Evolutionary conservation across 176 grass and related monocot species (phyloP), one percentile per base, ranked within the genome.

Genomic region (Aegilops bicornis): DNA sequence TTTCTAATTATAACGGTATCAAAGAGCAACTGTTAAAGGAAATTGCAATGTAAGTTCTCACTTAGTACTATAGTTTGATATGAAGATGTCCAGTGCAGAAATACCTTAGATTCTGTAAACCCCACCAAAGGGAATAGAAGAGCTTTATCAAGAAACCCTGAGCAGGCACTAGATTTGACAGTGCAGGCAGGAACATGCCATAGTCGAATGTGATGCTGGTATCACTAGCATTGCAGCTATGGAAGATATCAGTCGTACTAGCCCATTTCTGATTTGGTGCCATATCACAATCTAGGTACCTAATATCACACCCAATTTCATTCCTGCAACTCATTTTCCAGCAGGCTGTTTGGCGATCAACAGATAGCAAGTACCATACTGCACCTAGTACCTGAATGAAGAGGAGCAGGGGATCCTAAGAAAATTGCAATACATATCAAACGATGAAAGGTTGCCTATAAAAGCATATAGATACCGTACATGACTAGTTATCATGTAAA

Each of bases 401-500:
- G 1, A 36, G 39, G 14, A 81, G 3, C 22, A 17, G 23, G 3
- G 3, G 8, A 39, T 77, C 2, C 47, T 90, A 32, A 87, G 43
- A 79, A 89, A 50, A 22, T 71, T 56, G 24, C 42, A 36, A 36
- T 36, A 77, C 27, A 73, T 62, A 82, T 10, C 1, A 48, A 77
- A 87, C 15, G 11, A 61, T 47, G 23, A 84, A 69, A 48, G 11
- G 40, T 54, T 77, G 33, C 32, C 15, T 35, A 62, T 59, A 24
- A 85, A 62, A 40, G 47, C 3, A 65, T 90, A 50, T 0, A 31
- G 39, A 59, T 84, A 84, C 24, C 88, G 19, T 94, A 96, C 97
- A 92, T 98, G 97, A 84, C 97, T 98, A 25, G 97, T 83, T 84
- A 96, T 98, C 90, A 98, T 88, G 77, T 98, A 98, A 56, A 98